Base-by-base conservation (phyloP, 2,329 filamentous ascomycete species). In the Tolypocladium tropicale region DNA sequence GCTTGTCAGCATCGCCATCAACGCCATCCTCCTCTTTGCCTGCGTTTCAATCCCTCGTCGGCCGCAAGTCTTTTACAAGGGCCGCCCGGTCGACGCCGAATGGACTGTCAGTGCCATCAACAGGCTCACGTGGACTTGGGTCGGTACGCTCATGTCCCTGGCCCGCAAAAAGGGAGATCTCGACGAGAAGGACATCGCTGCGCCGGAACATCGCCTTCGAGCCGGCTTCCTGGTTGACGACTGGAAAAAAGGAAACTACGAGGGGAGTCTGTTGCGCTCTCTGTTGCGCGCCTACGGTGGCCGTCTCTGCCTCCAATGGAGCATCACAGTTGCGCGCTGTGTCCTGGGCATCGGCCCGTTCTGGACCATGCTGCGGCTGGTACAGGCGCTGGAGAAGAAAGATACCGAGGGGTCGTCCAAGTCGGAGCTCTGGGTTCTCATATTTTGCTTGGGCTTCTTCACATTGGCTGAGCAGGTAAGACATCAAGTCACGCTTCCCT, bases 301-400 rank as follows among this genome's bases (percentile, higher is more conserved):
- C 28, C 67, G 74, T 1, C 75, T 92, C 41, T 61, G 75, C 1
- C 55, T 81, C 10, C 88, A 91, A 69, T 84, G 81, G 73, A 50
- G 71, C 2, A 65, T 88, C 9, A 83, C 82, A 14, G 57, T 82
- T 1, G 58, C 77, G 7, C 75, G 77, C 23, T 79, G 81, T 10
- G 62, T 85, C 33, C 62, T 87, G n/a, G 83, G 82, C 55, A 84
- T 91, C 57, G 79, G 82, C 0, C 89, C 89, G 0, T 89, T 90
- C 64, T 82, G 85, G 67, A 80, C 84, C 32, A 82, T 89, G 60
- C 76, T 85, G 56, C 79, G 81, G 51, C 78, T 93, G 14, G 77
- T 93, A 23, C 76, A 76, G 36, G 76, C 81, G 2, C 75, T 93
- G 10, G 88, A 93, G 68, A 67, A 66, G 16, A 76, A 80, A 14